A percentile compares a stretch with the other conserved stretches of the same genome.
Evolutionary conservation across 768 basidiomycete genomes (phyloP).

Genomic region (Kwoniella heveanensis): DNA sequence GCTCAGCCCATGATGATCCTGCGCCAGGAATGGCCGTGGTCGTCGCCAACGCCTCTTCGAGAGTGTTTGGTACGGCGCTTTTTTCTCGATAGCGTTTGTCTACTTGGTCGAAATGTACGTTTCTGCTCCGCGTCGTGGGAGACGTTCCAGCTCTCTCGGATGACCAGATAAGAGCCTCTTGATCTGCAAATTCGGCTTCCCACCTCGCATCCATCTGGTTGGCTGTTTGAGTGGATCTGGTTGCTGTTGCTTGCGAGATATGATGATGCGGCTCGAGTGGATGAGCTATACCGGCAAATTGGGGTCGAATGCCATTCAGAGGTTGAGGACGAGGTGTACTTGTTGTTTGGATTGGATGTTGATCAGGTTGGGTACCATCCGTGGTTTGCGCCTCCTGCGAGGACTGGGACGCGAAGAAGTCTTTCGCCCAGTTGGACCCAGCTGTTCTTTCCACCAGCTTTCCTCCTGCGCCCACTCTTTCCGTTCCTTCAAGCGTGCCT

Average conservation of each 20-base stretch:
- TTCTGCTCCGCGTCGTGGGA: constrained; percentile 20
- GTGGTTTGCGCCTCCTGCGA: too few relatives aligned
- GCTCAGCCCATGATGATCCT: constrained; percentile 32
- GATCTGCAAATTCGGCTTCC: constrained; percentile 27
- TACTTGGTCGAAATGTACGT: constrained; percentile 40
- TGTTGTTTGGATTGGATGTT: not conserved
- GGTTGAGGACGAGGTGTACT: not conserved
- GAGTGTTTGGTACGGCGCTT: constrained; percentile 33
- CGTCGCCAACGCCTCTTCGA: constrained; percentile 37
- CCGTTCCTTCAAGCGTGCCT: constrained; percentile 14
- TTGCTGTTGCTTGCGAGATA: not conserved
- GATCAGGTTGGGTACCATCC: too few relatives aligned
- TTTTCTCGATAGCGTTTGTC: not conserved
- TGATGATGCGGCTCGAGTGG: not conserved
- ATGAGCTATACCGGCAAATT: not conserved
- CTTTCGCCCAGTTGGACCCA: constrained; percentile 29
- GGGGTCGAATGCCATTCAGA: not conserved
- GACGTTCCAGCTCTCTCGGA: not conserved
- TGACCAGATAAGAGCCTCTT: constrained; percentile 37
- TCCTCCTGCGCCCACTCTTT: constrained; percentile 34
- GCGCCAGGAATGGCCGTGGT: constrained; percentile 33
- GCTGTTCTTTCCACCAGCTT: constrained; percentile 15
- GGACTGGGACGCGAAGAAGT: constrained; percentile 16
- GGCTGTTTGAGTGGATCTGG: not conserved
- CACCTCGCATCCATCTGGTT: not conserved